phyloP scores from a whole-genome alignment of 352 stramenopile species.

The Globisporangium spiculum region DNA sequence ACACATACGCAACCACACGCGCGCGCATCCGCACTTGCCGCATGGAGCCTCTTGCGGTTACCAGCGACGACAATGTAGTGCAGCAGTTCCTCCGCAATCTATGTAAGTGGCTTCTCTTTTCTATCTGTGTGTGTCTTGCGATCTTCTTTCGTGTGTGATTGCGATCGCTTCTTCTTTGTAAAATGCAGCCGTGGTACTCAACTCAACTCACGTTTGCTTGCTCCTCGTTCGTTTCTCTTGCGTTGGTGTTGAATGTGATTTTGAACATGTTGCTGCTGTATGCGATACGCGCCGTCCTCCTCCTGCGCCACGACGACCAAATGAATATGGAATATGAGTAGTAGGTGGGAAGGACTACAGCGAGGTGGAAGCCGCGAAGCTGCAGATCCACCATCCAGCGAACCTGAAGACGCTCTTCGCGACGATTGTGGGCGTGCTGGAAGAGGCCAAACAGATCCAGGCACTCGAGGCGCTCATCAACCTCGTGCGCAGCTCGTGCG shows the following conservation, averaged over 20 bases:
- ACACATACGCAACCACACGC: not conserved
- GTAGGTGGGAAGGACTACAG: slow-evolving; percentile 62
- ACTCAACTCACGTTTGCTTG: not conserved
- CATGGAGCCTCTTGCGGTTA: slow-evolving; percentile 8
- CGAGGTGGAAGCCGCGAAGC: slow-evolving; percentile 51
- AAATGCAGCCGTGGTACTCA: slow-evolving; percentile 7
- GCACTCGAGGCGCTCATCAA: slow-evolving; percentile 72
- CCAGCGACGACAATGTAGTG: slow-evolving; percentile 9
- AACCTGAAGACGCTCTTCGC: slow-evolving; percentile 63
- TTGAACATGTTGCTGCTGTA: not conserved
- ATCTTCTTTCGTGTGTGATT: not conserved
- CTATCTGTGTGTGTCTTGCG: not conserved
- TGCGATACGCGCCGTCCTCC: slow-evolving; percentile 2
- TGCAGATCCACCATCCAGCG: slow-evolving; percentile 63
- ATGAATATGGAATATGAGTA: not conserved
- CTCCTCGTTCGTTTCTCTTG: not conserved
- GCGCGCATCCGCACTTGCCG: too few species aligned
- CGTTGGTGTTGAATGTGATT: not conserved
- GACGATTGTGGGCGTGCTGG: slow-evolving; percentile 59
- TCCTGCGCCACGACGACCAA: not conserved
- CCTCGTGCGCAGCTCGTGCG: slow-evolving; percentile 71
- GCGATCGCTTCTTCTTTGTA: slow-evolving; percentile 5
- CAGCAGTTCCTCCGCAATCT: slow-evolving; percentile 19
- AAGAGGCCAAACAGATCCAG: slow-evolving; percentile 64
- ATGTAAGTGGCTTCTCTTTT: slow-evolving; percentile 9